Evolutionary conservation across 345 rosid genomes (phyloP).

Genomic region (Acer saccharum): DNA sequence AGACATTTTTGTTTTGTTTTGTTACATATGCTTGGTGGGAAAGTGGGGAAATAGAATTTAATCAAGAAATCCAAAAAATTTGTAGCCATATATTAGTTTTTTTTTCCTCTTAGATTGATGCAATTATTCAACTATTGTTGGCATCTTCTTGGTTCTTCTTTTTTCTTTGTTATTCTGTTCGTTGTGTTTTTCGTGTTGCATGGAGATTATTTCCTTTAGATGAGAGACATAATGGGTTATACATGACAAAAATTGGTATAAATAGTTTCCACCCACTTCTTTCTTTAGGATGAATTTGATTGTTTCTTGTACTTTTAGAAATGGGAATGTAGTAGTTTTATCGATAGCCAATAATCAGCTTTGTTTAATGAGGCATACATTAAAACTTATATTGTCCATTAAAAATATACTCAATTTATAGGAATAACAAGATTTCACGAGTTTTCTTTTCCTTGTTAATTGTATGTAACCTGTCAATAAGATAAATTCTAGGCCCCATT

Average conservation of each 20-base stretch:
- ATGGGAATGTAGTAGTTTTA: background rate
- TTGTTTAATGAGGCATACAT: background rate
- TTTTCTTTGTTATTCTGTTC: background rate
- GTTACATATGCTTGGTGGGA: background rate
- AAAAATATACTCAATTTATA: background rate
- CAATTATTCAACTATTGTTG: background rate
- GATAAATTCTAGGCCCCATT: background rate
- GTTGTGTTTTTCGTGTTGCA: background rate
- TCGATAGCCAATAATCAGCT: background rate
- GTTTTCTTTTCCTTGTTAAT: background rate
- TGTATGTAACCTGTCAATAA: background rate
- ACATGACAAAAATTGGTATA: background rate
- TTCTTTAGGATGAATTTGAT: background rate
- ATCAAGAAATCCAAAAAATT: background rate
- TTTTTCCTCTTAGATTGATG: background rate
- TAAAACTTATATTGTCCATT: background rate
- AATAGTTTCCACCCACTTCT: background rate
- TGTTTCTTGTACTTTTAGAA: background rate
- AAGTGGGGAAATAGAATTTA: background rate
- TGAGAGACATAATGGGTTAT: background rate
- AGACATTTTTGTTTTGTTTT: slow-evolving; percentile 12
- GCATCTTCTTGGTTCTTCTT: background rate
- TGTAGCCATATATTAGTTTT: background rate
- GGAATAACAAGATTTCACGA: background rate
- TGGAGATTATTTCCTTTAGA: background rate